Percentiles rank a stretch among this genome's conserved stretches.
Conservation (phyloP, 2,329 filamentous ascomycete genomes). For the Colletotrichum magnum region DNA sequence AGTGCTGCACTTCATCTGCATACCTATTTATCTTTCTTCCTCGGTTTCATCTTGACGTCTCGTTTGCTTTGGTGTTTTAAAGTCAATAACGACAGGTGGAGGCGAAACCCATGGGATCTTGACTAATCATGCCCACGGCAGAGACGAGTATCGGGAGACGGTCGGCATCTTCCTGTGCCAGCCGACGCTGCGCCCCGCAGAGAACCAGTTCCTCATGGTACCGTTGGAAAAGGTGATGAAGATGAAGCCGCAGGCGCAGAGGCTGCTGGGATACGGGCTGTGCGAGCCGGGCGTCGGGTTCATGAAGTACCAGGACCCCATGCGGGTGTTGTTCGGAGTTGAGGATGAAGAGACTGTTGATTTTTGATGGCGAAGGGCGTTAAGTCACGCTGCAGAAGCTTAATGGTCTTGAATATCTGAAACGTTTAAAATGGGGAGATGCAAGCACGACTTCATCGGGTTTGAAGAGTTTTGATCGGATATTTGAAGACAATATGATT, state of each 20-base stretch:
- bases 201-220: constrained; percentile 52
- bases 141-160: constrained; percentile 48
- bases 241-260: constrained; percentile 49
- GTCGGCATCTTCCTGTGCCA: constrained; percentile 53
- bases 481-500: too few species aligned
- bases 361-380: constrained; percentile 37
- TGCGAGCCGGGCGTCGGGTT: constrained; percentile 52
- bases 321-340: constrained; percentile 53
- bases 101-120: too few species aligned
- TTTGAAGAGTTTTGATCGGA: too few species aligned
- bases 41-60: too few species aligned
- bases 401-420: too few species aligned
- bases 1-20: constrained; percentile 17
- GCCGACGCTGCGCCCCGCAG: constrained; percentile 50
- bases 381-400: too few species aligned
- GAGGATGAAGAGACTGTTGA: constrained; percentile 53
- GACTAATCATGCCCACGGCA: constrained; percentile 7
- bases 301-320: constrained; percentile 54
- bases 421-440: too few species aligned
- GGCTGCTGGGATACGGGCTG: constrained; percentile 52
- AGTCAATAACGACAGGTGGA: too few species aligned
- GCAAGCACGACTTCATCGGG: too few species aligned
- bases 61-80: too few species aligned
- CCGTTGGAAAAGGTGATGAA: constrained; percentile 48
- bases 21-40: too few species aligned